A percentile compares a stretch with the other conserved stretches of the same genome.
Evolutionary conservation across 495 filamentous ascomycete genomes (phyloP).

Genomic region (Thozetella sp.): DNA sequence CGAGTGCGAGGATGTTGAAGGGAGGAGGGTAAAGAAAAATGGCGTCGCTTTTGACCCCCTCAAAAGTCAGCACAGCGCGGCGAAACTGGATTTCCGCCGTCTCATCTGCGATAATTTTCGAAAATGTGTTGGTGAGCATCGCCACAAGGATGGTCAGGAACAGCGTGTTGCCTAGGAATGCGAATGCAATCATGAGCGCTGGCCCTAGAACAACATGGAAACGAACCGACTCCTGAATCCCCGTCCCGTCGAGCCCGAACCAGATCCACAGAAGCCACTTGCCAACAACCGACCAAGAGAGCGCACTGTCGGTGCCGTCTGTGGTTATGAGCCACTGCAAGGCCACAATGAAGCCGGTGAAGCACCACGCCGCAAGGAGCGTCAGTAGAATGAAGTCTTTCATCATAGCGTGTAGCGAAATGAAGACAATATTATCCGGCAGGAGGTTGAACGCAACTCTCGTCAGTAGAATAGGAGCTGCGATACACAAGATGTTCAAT

Average conservation of each 20-base stretch:
- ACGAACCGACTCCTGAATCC: constrained; percentile 56
- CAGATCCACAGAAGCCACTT: constrained; percentile 75
- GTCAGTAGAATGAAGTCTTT: constrained; percentile 63
- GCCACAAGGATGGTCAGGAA: constrained; percentile 69
- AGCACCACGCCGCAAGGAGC: constrained; percentile 64
- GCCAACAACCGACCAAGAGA: constrained; percentile 49
- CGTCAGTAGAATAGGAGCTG: constrained; percentile 61
- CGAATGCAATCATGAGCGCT: constrained; percentile 61
- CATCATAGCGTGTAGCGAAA: constrained; percentile 69
- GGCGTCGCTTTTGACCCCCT: constrained; percentile 66
- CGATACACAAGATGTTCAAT: constrained; percentile 62
- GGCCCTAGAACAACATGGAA: constrained; percentile 63
- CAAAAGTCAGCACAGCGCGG: constrained; percentile 63
- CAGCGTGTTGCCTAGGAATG: constrained; percentile 68
- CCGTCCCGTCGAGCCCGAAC: constrained; percentile 70
- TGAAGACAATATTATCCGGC: constrained; percentile 70
- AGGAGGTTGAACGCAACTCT: constrained; percentile 67
- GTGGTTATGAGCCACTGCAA: constrained; percentile 56
- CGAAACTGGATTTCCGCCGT: constrained; percentile 65
- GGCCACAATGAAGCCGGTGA: constrained; percentile 64
- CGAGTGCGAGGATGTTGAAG: constrained; percentile 62
- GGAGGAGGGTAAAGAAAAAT: constrained; percentile 66
- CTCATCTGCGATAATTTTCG: constrained; percentile 61
- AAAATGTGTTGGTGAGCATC: constrained; percentile 66
- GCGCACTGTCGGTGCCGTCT: constrained; percentile 7